Evolutionary conservation across 129 eudicot genomes (phyloP).

Genomic region (Flaveria ramosissima): DNA sequence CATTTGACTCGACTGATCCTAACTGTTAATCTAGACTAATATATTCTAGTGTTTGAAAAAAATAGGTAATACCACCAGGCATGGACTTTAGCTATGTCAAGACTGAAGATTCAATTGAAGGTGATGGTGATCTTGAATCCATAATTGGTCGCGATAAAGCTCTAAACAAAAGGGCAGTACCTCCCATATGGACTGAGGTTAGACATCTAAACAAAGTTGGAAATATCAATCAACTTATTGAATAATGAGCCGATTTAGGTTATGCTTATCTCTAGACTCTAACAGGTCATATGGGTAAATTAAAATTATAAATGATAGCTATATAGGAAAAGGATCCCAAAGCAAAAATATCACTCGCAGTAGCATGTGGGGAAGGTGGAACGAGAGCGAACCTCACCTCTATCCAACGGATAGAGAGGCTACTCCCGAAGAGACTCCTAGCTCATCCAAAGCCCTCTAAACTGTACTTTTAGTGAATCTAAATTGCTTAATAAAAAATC

Average conservation of each 20-base stretch:
- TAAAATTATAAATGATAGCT: background rate
- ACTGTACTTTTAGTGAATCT: background rate
- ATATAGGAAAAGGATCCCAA: too few relatives aligned
- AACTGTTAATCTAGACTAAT: constrained; percentile 4
- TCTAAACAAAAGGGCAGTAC: constrained; percentile 59
- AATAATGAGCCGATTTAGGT: background rate
- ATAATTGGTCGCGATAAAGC: constrained; percentile 58
- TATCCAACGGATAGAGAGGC: too few relatives aligned
- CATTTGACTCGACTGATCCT: background rate
- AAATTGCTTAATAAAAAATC: background rate
- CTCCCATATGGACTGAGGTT: constrained; percentile 87
- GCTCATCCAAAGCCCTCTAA: background rate
- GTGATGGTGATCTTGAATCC: constrained; percentile 68
- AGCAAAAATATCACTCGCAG: too few relatives aligned
- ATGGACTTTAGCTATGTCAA: constrained; percentile 87
- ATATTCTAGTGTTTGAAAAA: constrained; percentile 12
- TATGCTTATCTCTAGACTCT: background rate
- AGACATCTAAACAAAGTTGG: constrained; percentile 14
- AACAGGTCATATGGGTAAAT: background rate
- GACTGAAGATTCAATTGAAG: constrained; percentile 51
- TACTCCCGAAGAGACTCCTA: too few relatives aligned
- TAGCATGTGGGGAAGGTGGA: too few relatives aligned
- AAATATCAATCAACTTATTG: background rate
- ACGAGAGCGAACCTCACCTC: too few relatives aligned
- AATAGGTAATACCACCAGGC: constrained; percentile 83